Evolutionary conservation across 495 filamentous ascomycete genomes (phyloP), one percentile per base, ranked within the genome.

Genomic region (Podospora anserina): DNA sequence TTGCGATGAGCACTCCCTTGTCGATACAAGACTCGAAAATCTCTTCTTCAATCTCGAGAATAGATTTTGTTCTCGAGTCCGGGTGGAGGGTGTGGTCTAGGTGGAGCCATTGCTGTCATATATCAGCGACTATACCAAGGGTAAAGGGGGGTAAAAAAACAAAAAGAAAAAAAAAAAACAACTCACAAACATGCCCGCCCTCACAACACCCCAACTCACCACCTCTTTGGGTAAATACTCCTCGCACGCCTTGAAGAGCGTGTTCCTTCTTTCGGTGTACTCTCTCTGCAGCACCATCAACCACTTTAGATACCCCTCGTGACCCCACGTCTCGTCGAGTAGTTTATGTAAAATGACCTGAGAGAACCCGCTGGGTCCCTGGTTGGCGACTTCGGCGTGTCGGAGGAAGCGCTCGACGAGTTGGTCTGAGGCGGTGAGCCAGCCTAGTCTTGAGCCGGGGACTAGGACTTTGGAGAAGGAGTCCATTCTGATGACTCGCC

Each of bases 141-240:
- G 23, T 23, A 23, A 23, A 23, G 23, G 34, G 5, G 34, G 5
- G 34, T 39, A 39, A 39, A 39, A 3, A 11, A 11, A 11, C 26
- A 44, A 63, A 49, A 23, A 63, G 1, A 23, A 11, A 49, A 49
- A 49, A 49, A 3, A 49, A 49, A 49, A 44, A 63, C 0, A 18
- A 89, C 89, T 84, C 79, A 92, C 90, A 85, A 99, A 99, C 95
- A 99, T 99, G 75, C 95, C 95, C n/a, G 95, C 94, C 49, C 85
- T 83, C 2, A 95, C 94, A 6, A 91, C 82, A 49, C 78, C 85
- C 96, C 95, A 99, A 79, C 87, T 90, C 15, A 91, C 91, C 57
- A 99, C 81, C 60, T 92, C 89, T 27, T 76, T 77, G 0, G 95
- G 95, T 64, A 99, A 78, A 67, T 89, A 86, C 71, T 85, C 85